Base-by-base conservation (phyloP, 768 basidiomycete species). In the Chiua virens region DNA sequence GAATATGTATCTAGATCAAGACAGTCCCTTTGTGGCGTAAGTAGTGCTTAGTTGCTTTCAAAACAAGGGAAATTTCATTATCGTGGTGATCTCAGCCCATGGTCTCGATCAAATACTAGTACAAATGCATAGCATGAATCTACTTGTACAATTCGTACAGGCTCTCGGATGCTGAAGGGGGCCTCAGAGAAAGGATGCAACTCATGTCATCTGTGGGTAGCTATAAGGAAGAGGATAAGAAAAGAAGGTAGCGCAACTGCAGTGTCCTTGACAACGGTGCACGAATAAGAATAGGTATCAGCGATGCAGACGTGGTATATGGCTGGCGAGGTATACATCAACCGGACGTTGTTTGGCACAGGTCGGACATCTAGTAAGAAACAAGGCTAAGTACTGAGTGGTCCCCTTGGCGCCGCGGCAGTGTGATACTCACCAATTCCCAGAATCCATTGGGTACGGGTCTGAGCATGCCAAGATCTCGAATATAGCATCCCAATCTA, bases 401-500 rank as follows among this genome's bases (percentile, higher is more conserved):
- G 52, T 23, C 21, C 6, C 36, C 30, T 21, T 11, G 27, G 42
- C 15, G 18, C n/a, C 7, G 30, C 34, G 18, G 15, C 25, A 13
- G 11, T 15, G 47, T 30, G 42, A n/a, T 14, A 36, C 61, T 63
- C 32, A 61, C 64, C 38, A 57, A 20, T 41, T 49, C 30, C 34
- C 32, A 9, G n/a, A 10, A 18, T 9, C 17, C 22, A 47, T 47
- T 10, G 15, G 21, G 22, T 15, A 14, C 35, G 17, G 20, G 5
- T 54, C 37, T 13, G 59, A 55, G 36, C 52, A 57, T 21, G 50
- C 66, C 36, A 68, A 42, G 21, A 63, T 25, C n/a, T 69, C 63
- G 37, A 70, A 68, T 53, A 68, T 68, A 15, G 28, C 47, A 40
- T 68, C 69, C 67, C 67, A 68, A 38, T 68, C 69, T 11, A 68